These are phyloP conservation scores for Xylaria sp. DNA, from an alignment of 495 filamentous ascomycete species.

Conservation along the genomic window DNA sequence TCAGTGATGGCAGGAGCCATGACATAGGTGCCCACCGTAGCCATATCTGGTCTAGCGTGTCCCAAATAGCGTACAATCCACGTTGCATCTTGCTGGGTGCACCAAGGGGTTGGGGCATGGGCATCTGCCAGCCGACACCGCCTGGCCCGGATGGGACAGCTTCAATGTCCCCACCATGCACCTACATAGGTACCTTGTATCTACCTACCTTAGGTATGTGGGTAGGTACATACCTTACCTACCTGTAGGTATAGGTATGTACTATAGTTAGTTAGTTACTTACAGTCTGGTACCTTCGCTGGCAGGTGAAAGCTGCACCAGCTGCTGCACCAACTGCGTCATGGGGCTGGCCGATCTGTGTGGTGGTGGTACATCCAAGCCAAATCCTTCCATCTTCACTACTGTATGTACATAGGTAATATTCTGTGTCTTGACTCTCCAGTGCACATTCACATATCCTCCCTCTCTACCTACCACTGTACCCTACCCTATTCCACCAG, in stretches of 20 bases:
- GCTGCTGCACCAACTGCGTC: conserved; percentile 21
- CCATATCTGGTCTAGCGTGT: neutral
- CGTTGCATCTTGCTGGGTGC: neutral
- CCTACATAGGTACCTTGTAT: neutral
- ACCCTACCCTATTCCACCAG: neutral
- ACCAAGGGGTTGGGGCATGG: neutral
- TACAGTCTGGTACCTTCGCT: too few relatives aligned
- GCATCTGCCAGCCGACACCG: conserved; percentile 14
- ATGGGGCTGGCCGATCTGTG: neutral
- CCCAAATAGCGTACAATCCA: neutral
- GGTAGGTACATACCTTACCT: too few relatives aligned
- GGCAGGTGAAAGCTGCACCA: neutral
- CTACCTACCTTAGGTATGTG: too few relatives aligned
- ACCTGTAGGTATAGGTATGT: too few relatives aligned
- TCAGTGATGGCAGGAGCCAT: neutral
- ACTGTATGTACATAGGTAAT: too few relatives aligned
- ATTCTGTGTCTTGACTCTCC: neutral
- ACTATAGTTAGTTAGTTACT: neutral
- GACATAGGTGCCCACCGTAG: neutral
- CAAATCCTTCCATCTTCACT: neutral
- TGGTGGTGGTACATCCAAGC: neutral
- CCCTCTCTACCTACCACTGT: too few relatives aligned
- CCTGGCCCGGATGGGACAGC: neutral
- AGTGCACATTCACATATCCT: too few relatives aligned
- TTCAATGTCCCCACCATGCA: too few relatives aligned